A percentile compares a stretch with the other conserved stretches of the same genome.
Conservation (phyloP, 2,329 filamentous ascomycete genomes). For the Fusarium siculi region DNA sequence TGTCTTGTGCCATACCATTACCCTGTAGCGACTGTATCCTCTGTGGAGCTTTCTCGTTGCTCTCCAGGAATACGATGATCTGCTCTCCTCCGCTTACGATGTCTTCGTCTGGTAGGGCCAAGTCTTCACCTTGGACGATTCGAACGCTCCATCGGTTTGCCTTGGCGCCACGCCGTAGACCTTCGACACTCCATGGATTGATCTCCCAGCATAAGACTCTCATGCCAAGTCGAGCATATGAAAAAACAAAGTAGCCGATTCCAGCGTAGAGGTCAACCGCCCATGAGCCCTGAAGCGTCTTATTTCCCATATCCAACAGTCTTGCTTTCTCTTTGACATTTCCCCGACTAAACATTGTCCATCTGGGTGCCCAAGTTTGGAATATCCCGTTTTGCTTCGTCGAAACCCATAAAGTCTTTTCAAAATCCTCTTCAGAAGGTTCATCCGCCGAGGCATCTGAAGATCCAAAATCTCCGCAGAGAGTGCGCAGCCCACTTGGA, state of each 20-base stretch:
- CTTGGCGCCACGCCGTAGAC: constrained; percentile 77
- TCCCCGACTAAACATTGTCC: constrained; percentile 94
- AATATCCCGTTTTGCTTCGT: constrained; percentile 81
- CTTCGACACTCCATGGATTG: constrained; percentile 89
- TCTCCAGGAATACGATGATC: constrained; percentile 76
- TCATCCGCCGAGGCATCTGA: constrained; percentile 34
- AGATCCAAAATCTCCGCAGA: constrained; percentile 81
- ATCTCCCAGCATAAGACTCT: constrained; percentile 88
- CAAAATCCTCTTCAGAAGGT: constrained; percentile 65
- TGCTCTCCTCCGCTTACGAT: constrained; percentile 58
- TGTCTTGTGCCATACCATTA: constrained; percentile 48
- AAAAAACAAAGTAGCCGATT: constrained; percentile 94
- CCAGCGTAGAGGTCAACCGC: constrained; percentile 89
- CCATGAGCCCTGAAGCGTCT: constrained; percentile 49
- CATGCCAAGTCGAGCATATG: constrained; percentile 78
- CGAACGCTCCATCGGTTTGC: constrained; percentile 73
- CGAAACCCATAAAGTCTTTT: constrained; percentile 79
- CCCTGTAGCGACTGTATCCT: constrained; percentile 53
- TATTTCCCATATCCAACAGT: constrained; percentile 64
- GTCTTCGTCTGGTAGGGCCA: constrained; percentile 52
- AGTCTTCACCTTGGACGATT: constrained; percentile 59
- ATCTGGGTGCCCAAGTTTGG: constrained; percentile 88
- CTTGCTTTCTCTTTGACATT: constrained; percentile 91
- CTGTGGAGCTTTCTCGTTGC: constrained; percentile 66
- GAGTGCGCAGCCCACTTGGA: constrained; percentile 74